These are phyloP conservation scores for Ettlia oleoabundans DNA, from an alignment of 139 green algal species.

Conservation along the genomic window DNA sequence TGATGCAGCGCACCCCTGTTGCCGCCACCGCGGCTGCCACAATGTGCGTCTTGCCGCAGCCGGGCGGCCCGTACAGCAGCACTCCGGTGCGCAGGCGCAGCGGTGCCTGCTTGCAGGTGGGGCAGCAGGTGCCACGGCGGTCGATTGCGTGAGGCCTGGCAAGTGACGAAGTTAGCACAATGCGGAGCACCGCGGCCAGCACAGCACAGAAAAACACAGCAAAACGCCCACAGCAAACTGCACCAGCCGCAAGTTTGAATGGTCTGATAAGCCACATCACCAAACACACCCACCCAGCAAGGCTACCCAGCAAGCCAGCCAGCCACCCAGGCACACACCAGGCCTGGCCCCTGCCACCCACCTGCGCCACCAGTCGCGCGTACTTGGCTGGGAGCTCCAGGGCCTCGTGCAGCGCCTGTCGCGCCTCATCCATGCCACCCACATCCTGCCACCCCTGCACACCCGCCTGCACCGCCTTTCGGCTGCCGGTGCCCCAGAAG, in stretches of 20 bases:
- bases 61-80: conserved; percentile 96
- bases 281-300: background rate
- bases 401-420: conserved; percentile 77
- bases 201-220: no score
- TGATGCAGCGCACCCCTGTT: conserved; percentile 73
- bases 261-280: no score
- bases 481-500: conserved; percentile 63
- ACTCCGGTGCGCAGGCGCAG: conserved; percentile 91
- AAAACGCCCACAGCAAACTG: no score
- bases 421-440: conserved; percentile 84
- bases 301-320: background rate
- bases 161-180: no score
- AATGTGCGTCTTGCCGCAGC: conserved; percentile 96
- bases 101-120: conserved; percentile 54
- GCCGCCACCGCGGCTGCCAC: conserved; percentile 84
- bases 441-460: conserved; percentile 82
- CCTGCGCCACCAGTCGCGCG: conserved; percentile 56
- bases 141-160: no score
- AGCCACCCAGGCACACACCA: background rate
- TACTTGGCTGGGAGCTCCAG: conserved; percentile 82
- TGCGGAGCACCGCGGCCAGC: no score
- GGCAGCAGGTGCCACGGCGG: no score
- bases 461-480: conserved; percentile 28
- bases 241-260: no score
- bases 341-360: background rate